Conservation (phyloP, 2,329 filamentous ascomycete genomes). For the Penicillium sp. region DNA sequence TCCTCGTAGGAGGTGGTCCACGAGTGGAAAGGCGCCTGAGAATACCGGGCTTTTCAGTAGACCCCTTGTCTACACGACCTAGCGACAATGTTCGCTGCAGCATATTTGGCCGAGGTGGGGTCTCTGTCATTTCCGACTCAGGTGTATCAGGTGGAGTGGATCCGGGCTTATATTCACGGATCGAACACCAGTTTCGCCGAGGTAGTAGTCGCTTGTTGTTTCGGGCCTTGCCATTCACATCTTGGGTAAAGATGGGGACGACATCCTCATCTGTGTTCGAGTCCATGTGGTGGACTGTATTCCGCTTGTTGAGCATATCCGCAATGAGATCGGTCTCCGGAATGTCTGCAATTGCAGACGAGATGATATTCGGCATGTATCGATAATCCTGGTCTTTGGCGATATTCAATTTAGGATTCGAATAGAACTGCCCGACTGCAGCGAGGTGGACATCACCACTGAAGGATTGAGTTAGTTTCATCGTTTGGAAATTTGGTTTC, state of each 20-base stretch:
- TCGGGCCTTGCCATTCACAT: conserved; percentile 81
- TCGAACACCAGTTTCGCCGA: conserved; percentile 93
- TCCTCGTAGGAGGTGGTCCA: conserved; percentile 39
- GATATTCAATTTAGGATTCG: conserved; percentile 76
- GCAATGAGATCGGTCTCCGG: conserved; percentile 85
- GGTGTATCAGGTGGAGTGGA: conserved; percentile 69
- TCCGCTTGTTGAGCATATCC: conserved; percentile 89
- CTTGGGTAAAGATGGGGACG: conserved; percentile 87
- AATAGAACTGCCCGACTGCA: conserved; percentile 92
- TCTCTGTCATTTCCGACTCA: conserved; percentile 43
- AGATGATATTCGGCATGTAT: conserved; percentile 95
- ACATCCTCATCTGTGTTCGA: conserved; percentile 85
- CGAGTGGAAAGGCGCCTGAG: conserved; percentile 50
- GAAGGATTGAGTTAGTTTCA: conserved; percentile 1
- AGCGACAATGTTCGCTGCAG: conserved; percentile 62
- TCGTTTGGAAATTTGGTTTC: background rate
- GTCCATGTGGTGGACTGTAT: conserved; percentile 68
- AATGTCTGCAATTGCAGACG: conserved; percentile 89
- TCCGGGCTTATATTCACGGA: conserved; percentile 78
- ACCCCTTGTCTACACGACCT: conserved; percentile 52
- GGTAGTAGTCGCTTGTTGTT: conserved; percentile 90
- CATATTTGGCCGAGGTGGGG: conserved; percentile 33
- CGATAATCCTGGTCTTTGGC: conserved; percentile 88
- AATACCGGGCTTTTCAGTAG: conserved; percentile 35
- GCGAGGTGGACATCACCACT: conserved; percentile 82